phyloP scores from a whole-genome alignment of 1,139 yeast species.

The Suhomyces anneliseae region DNA sequence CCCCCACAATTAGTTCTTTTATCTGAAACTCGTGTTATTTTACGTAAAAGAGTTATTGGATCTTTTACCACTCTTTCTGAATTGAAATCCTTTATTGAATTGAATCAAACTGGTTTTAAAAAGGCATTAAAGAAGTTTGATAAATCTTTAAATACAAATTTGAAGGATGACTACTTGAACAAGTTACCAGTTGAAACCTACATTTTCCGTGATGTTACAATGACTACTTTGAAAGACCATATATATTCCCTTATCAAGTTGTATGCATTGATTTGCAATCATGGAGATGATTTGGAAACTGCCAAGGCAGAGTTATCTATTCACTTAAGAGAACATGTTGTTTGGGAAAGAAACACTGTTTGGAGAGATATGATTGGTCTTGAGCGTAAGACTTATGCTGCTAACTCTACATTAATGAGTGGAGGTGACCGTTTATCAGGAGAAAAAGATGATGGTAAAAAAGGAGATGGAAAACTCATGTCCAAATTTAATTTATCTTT shows the following conservation, averaged over 20 bases:
- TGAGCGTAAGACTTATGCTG: constrained; percentile 35
- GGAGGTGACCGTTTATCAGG: constrained; percentile 13
- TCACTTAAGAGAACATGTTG: constrained; percentile 68
- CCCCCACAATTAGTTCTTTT: constrained; percentile 45
- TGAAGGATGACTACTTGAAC: constrained; percentile 39
- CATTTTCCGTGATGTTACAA: constrained; percentile 31
- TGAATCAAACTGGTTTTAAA: constrained; percentile 66
- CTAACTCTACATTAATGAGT: constrained; percentile 25
- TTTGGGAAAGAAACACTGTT: constrained; percentile 72
- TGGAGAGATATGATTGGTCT: constrained; percentile 57
- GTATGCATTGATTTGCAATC: constrained; percentile 46
- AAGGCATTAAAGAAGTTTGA: constrained; percentile 72
- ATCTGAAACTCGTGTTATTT: constrained; percentile 48
- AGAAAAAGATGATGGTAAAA: constrained; percentile 13
- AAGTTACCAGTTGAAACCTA: constrained; percentile 34
- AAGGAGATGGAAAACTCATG: constrained; percentile 9
- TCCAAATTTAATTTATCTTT: constrained; percentile 38
- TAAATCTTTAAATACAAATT: constrained; percentile 50
- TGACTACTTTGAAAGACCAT: constrained; percentile 19
- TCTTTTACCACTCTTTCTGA: constrained; percentile 62
- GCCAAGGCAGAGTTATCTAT: constrained; percentile 55
- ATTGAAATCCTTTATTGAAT: constrained; percentile 63
- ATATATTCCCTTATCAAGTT: constrained; percentile 36
- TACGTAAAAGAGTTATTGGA: constrained; percentile 57
- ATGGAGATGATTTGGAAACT: constrained; percentile 39